Evolutionary conservation across 164 flowering plant genomes (phyloP).

Genomic region (Vitis labrusca): DNA sequence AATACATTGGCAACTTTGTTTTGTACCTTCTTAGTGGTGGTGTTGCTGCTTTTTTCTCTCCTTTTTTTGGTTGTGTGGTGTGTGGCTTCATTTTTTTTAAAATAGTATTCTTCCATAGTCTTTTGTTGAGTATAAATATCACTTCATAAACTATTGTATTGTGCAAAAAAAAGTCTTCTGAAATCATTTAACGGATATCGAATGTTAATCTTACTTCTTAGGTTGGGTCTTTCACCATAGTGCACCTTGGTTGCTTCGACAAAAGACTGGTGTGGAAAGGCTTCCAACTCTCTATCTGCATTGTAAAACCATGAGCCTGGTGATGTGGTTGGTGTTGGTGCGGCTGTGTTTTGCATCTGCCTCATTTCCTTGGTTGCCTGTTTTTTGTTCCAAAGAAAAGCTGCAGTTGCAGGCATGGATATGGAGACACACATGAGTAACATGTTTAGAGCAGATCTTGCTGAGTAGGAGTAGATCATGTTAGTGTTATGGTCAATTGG

Average conservation of each 20-base stretch:
- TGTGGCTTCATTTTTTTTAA: too few relatives aligned
- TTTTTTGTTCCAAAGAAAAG: conserved; percentile 61
- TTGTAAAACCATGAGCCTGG: conserved; percentile 24
- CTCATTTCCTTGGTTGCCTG: conserved; percentile 34
- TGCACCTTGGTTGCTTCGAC: conserved; percentile 53
- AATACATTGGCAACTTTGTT: too few relatives aligned
- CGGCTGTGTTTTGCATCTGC: conserved; percentile 42
- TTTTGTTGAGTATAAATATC: too few relatives aligned
- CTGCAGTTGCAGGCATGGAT: conserved; percentile 40
- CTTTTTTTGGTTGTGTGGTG: too few relatives aligned
- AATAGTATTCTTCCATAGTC: too few relatives aligned
- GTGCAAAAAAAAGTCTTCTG: too few relatives aligned
- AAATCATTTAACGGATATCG: too few relatives aligned
- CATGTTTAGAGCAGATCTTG: conserved; percentile 35
- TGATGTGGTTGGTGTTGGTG: conserved; percentile 30
- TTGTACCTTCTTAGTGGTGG: too few relatives aligned
- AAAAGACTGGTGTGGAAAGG: conserved; percentile 57
- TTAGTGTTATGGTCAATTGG: conserved; percentile 65
- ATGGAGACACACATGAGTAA: conserved; percentile 48
- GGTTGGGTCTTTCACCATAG: conserved; percentile 67
- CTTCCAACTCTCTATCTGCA: conserved; percentile 59
- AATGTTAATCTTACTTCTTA: conserved; percentile 44
- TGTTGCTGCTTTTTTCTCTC: too few relatives aligned
- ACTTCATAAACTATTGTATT: too few relatives aligned
- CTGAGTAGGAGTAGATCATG: conserved; percentile 28